Evolutionary conservation across 2,329 filamentous ascomycete species (phyloP), one percentile per base, ranked within the genome.

Genomic region (Curvularia sp.): DNA sequence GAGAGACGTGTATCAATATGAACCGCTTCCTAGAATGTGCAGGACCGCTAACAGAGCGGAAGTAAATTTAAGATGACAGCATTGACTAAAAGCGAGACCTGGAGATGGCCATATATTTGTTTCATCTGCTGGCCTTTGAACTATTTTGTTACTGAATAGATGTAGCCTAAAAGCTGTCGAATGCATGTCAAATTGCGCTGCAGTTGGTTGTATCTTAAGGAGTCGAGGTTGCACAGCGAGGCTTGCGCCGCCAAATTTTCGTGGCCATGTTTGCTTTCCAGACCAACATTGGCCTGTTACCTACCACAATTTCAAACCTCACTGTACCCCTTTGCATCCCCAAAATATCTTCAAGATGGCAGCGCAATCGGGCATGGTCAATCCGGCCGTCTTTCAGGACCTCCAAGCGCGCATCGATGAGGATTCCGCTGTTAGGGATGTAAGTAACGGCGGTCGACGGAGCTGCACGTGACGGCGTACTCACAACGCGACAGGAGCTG

Each of bases 381-480:
- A 96, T 76, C 89, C 91, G 60, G 84, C 86, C 65, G 91, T 98
- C 76, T 97, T 98, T 78, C 87, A 93, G 73, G 86, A 90, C 69
- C 88, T 99, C 61, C 94, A 97, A 79, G 82, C 85, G 58, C 93
- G 93, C 77, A 92, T 97, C 69, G 95, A 98, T 68, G 89, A 96
- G 77, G 95, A 98, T 75, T 85, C 87, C 8, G 83, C 85, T 54
- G 88, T 96, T 54, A 88, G 91, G 71, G 94, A 98, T 75, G 86
- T 88, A 73, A 68, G 75, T 64, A 31, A 53, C 31, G 47, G 51
- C 28, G 47, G 51, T 31, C 49, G 43, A 31, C 41, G 20, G 39
- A 58, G 56, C 47, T 60, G 42, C 69, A 73, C 68, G 67, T 70
- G 68, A 70, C 56, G 67, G 62, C 64, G 63, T 60, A 70, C 65